Base-by-base conservation (phyloP, 2,329 filamentous ascomycete species). In the Fusarium torreyae region DNA sequence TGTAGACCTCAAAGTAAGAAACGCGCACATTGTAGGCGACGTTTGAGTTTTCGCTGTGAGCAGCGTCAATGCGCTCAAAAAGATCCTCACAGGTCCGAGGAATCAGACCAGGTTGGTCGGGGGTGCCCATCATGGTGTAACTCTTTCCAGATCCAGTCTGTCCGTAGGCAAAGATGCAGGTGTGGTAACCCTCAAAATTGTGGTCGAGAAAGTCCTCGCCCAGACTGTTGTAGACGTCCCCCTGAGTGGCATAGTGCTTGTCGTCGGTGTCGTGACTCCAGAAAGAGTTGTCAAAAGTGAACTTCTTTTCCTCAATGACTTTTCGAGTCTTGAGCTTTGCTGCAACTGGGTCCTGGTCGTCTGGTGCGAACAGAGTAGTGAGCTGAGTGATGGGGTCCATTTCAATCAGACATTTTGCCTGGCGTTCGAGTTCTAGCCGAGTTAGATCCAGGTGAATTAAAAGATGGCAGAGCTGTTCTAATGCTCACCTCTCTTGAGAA, bases 121-220 rank as follows among this genome's bases (percentile, higher is more conserved):
- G 86, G 2, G 87, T 90, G 43, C 96, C 96, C 96, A 99, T 99
- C 89, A 92, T 99, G 42, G 96, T 98, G 82, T 98, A 99, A 78
- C 93, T 97, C 84, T 99, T 99, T 52, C 96, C 96, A 1, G 94
- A 97, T 24, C 96, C 96, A 0, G 96, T 99, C 84, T 99, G 96
- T 13, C 96, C 96, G 76, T 99, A 98, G 64, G 96, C 96, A 77
- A 99, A 98, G 73, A 99, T 99, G 80, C 96, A 99, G 0, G 96
- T 99, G 81, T 99, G 95, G 83, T 99, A 99, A 69, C 96, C 96
- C 78, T 98, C 94, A 75, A 99, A 99, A 82, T 99, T 99, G 86
- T 99, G 96, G 80, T 99, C 96, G 67, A 99, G 87, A 73, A 99
- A 98, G 77, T 98, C 96, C 79, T 98, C 94, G 57, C 96, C 96